Evolutionary conservation across 192 early-diverging fungal genomes (phyloP).

Genomic region (Dissophora globulifera): DNA sequence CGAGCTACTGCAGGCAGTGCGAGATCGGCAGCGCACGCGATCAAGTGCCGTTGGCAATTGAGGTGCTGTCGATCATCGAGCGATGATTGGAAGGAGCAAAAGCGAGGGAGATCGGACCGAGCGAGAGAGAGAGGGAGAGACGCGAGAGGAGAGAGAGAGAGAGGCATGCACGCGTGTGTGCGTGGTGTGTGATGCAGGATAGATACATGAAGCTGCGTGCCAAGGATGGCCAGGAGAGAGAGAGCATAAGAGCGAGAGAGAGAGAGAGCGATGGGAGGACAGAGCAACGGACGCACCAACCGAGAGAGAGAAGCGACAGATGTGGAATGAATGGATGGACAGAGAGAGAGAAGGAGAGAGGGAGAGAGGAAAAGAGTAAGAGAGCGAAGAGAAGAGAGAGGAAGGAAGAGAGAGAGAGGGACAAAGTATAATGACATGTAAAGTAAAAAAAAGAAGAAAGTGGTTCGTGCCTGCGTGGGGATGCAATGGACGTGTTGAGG

Average conservation of each 20-base stretch:
- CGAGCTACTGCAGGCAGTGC: too few species aligned
- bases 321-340: conserved; percentile 1
- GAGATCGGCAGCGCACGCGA: too few species aligned
- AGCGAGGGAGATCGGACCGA: neutral
- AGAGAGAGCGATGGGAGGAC: neutral
- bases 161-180: neutral
- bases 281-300: neutral
- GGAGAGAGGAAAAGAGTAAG: conserved; percentile 25
- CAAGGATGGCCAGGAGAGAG: neutral
- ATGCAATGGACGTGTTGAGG: neutral
- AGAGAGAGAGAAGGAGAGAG: conserved; percentile 1
- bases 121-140: neutral
- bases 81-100: neutral
- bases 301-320: conserved; percentile 6
- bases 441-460: neutral
- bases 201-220: neutral
- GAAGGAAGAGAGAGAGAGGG: neutral
- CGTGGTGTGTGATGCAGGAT: neutral
- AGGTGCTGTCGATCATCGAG: neutral
- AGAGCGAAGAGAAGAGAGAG: conserved; percentile 2
- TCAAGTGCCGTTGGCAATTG: too few species aligned
- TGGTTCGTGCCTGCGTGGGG: neutral
- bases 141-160: neutral
- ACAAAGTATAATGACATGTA: neutral
- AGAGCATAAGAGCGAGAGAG: neutral